Conservation (phyloP, 2,329 filamentous ascomycete genomes). For the Neobulgaria alba region DNA sequence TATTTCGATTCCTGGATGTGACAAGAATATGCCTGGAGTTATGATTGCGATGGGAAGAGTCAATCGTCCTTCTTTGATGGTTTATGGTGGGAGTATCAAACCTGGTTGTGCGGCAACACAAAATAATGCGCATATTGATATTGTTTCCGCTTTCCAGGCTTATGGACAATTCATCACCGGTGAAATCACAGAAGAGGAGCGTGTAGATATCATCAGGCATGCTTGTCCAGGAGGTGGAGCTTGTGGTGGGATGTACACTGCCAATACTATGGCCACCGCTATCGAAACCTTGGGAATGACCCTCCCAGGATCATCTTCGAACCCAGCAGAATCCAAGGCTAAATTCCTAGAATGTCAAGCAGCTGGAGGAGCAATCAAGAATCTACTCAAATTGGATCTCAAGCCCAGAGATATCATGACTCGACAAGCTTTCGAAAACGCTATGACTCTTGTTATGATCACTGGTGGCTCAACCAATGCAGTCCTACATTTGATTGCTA, state of each 20-base stretch:
- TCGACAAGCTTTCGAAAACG: slow-evolving; percentile 72
- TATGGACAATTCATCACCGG: slow-evolving; percentile 93
- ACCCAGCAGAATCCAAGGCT: slow-evolving; percentile 62
- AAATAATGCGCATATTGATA: slow-evolving; percentile 71
- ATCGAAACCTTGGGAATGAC: slow-evolving; percentile 70
- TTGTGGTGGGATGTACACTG: slow-evolving; percentile 80
- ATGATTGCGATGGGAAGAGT: slow-evolving; percentile 90
- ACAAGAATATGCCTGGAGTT: slow-evolving; percentile 98
- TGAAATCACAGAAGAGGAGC: slow-evolving; percentile 81
- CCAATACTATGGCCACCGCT: slow-evolving; percentile 68
- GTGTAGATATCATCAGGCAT: slow-evolving; percentile 89
- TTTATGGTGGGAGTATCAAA: slow-evolving; percentile 91
- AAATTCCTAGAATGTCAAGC: slow-evolving; percentile 67
- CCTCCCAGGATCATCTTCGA: slow-evolving; percentile 73
- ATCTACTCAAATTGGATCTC: slow-evolving; percentile 68
- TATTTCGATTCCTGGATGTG: slow-evolving; percentile 91
- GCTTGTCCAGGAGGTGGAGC: slow-evolving; percentile 80
- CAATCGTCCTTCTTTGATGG: slow-evolving; percentile 92
- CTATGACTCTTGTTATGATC: slow-evolving; percentile 75
- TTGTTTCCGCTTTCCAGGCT: slow-evolving; percentile 95
- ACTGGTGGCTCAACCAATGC: slow-evolving; percentile 81
- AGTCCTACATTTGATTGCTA: slow-evolving; percentile 76
- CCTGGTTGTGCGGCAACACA: slow-evolving; percentile 77
- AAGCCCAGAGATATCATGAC: slow-evolving; percentile 71
- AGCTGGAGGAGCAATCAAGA: slow-evolving; percentile 66